Evolutionary conservation across 1,284 basidiomycete genomes (phyloP).

Genomic region (Ustilago hordei): DNA sequence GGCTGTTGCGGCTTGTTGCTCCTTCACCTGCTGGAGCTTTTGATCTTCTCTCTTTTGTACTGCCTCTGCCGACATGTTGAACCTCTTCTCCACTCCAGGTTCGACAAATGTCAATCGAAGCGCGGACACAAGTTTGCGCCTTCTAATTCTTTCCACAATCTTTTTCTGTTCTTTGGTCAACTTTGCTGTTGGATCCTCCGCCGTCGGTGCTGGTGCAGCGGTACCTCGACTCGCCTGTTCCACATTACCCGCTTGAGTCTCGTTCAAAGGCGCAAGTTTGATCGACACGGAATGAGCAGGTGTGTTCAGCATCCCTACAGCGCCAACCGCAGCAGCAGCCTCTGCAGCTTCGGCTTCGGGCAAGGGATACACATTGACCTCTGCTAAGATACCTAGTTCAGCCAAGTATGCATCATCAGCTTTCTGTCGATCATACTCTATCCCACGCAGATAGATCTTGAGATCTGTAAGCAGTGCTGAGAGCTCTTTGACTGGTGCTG

Average conservation of each 20-base stretch:
- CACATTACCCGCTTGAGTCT: not conserved
- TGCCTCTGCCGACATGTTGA: not conserved
- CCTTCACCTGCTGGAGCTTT: not conserved
- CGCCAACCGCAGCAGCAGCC: slow-evolving; percentile 1
- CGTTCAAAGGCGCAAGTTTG: slow-evolving; percentile 14
- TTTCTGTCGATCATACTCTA: slow-evolving; percentile 48
- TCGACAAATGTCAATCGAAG: slow-evolving; percentile 30
- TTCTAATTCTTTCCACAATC: slow-evolving; percentile 29
- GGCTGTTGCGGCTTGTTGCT: not conserved
- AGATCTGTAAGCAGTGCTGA: slow-evolving; percentile 43
- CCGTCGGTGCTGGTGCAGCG: not conserved
- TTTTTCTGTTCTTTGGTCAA: slow-evolving; percentile 3
- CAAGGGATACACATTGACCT: slow-evolving; percentile 17
- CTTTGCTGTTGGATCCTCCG: not conserved
- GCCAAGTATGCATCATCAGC: slow-evolving; percentile 33
- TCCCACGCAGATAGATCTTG: slow-evolving; percentile 51
- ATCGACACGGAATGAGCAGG: slow-evolving; percentile 28
- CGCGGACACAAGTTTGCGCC: slow-evolving; percentile 29
- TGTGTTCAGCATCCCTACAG: not conserved
- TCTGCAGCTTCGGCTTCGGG: not conserved
- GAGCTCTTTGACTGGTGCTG: slow-evolving; percentile 30
- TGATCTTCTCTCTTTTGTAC: not conserved
- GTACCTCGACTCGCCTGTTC: not conserved
- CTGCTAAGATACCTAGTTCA: slow-evolving; percentile 7
- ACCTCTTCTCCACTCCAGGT: slow-evolving; percentile 20